Evolutionary conservation across 2,329 filamentous ascomycete genomes (phyloP).

Genomic region (Seiridium unicorne): DNA sequence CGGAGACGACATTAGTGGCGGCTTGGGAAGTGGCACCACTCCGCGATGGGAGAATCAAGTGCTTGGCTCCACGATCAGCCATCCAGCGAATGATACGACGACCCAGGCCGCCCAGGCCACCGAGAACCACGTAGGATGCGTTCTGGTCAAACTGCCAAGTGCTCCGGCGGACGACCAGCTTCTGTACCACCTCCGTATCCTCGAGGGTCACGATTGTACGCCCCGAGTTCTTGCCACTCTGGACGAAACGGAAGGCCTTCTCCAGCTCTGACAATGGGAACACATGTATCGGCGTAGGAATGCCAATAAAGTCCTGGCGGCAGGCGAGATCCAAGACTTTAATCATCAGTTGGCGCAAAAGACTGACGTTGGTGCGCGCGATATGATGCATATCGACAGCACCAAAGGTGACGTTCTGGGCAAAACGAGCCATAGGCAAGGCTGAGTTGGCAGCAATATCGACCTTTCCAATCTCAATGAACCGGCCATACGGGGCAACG

Average conservation of each 20-base stretch:
- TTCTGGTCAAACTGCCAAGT: conserved; percentile 8
- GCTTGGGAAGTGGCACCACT: conserved; percentile 17
- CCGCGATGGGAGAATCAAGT: conserved; percentile 22
- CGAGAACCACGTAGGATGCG: conserved; percentile 24
- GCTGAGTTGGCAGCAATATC: conserved; percentile 26
- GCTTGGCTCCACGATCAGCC: conserved; percentile 19
- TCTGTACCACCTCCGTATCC: conserved; percentile 9
- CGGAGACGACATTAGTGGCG: conserved; percentile 10
- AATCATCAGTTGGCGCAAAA: not conserved
- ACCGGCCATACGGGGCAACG: conserved; percentile 25
- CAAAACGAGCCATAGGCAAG: conserved; percentile 33
- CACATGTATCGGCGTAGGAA: not conserved
- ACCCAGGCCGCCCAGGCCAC: conserved; percentile 27
- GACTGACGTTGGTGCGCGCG: not conserved
- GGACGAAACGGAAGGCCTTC: conserved; percentile 1
- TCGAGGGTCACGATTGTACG: conserved; percentile 3
- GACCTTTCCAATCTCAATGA: conserved; percentile 27
- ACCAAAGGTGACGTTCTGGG: conserved; percentile 9
- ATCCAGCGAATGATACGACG: conserved; percentile 24
- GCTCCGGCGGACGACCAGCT: not conserved
- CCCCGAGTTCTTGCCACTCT: conserved; percentile 1
- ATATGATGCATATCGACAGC: conserved; percentile 1
- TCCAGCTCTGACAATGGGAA: not conserved
- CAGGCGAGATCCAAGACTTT: not conserved
- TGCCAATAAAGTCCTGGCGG: not conserved